Conservation (phyloP, 768 basidiomycete species). For the Collybia nuda region DNA sequence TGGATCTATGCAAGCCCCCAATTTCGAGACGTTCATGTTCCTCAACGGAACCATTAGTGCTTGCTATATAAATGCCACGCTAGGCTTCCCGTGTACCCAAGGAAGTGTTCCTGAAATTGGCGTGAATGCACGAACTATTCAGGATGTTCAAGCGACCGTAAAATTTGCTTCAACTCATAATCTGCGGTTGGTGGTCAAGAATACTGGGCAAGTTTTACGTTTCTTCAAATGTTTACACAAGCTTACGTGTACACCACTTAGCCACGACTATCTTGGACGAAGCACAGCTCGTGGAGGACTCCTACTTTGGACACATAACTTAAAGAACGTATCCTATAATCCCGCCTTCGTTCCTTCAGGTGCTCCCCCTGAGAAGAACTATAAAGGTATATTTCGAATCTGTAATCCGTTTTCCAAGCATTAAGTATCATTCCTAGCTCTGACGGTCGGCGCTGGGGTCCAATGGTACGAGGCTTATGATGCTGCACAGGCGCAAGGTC, state of each 20-base stretch:
- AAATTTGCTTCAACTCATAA: constrained; percentile 34
- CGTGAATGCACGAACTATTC: constrained; percentile 34
- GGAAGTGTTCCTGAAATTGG: constrained; percentile 41
- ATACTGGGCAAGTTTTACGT: constrained; percentile 23
- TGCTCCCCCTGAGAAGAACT: constrained; percentile 16
- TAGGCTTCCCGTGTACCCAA: constrained; percentile 40
- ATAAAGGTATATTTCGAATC: constrained; percentile 14
- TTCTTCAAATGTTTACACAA: not conserved
- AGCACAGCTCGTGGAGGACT: constrained; percentile 39
- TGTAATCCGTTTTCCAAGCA: not conserved
- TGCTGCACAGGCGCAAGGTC: constrained; percentile 32
- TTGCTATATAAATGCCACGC: constrained; percentile 47
- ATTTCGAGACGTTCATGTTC: constrained; percentile 28
- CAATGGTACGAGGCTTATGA: constrained; percentile 45
- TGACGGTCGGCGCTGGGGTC: constrained; percentile 41
- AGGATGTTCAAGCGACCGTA: constrained; percentile 39
- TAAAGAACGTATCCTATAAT: constrained; percentile 31
- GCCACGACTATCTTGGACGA: constrained; percentile 44
- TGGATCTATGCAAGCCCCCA: constrained; percentile 35
- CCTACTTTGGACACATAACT: constrained; percentile 38
- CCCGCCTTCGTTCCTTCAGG: constrained; percentile 30
- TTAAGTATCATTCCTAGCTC: constrained; percentile 11
- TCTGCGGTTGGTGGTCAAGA: constrained; percentile 35
- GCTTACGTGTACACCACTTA: constrained; percentile 17
- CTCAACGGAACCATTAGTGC: constrained; percentile 46